phyloP scores from a whole-genome alignment of 2,329 filamentous ascomycete genomes.

The Furcasterigmium furcatum region DNA sequence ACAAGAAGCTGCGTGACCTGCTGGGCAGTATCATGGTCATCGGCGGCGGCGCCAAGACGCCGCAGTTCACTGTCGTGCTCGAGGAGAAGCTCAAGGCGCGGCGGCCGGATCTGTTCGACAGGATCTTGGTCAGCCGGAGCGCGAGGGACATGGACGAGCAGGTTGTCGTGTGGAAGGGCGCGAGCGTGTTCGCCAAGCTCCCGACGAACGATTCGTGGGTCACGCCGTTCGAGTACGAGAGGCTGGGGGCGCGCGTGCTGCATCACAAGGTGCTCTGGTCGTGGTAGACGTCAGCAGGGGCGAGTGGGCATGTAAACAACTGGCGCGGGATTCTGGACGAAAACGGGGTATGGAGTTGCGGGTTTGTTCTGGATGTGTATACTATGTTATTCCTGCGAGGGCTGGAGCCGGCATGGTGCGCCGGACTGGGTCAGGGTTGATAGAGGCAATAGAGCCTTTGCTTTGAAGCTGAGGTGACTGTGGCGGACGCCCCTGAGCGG shows the following conservation, averaged over 20 bases:
- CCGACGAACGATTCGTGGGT: constrained; percentile 96
- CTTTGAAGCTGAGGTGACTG: too few species aligned
- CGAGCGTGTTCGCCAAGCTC: constrained; percentile 91
- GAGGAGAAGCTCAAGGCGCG: constrained; percentile 76
- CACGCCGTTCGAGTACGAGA: constrained; percentile 80
- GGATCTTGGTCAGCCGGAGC: constrained; percentile 63
- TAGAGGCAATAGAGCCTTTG: constrained; percentile 3
- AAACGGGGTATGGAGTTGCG: constrained; percentile 9
- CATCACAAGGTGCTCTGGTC: constrained; percentile 76
- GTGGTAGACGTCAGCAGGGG: constrained; percentile 39
- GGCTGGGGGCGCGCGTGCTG: constrained; percentile 75
- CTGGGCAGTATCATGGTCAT: constrained; percentile 88
- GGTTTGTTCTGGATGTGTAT: constrained; percentile 2
- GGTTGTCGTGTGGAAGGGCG: constrained; percentile 97
- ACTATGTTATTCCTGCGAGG: neutral
- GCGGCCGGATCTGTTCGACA: constrained; percentile 56
- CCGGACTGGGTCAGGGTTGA: neutral
- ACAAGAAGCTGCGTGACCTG: constrained; percentile 90
- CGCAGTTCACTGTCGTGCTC: constrained; percentile 75
- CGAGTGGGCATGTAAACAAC: neutral
- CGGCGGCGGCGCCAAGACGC: constrained; percentile 78
- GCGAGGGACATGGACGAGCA: constrained; percentile 94
- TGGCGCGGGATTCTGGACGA: neutral
- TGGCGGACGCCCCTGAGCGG: too few species aligned
- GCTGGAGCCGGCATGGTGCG: neutral